phyloP scores from a whole-genome alignment of 257 asterid genomes.

The Solanum clarkiae region DNA sequence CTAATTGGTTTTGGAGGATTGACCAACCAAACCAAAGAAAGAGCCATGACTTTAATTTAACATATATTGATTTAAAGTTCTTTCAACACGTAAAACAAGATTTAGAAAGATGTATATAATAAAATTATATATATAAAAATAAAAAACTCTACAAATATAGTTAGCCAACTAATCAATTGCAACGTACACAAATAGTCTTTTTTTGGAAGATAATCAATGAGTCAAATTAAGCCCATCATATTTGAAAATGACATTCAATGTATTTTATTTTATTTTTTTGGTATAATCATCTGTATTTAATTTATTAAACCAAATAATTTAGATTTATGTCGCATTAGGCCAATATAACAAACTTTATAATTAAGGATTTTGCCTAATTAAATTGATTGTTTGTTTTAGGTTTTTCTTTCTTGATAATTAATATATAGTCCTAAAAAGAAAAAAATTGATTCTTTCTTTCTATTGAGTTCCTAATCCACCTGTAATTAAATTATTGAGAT shows the following conservation, averaged over 20 bases:
- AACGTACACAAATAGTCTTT: background rate
- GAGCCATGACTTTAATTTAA: background rate
- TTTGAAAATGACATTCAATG: background rate
- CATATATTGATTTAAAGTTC: background rate
- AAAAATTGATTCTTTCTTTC: background rate
- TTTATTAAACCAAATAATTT: background rate
- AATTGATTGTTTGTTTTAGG: background rate
- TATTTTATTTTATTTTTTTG: no score
- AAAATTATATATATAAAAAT: background rate
- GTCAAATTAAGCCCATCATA: background rate
- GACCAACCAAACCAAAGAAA: constrained; percentile 19
- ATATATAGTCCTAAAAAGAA: background rate
- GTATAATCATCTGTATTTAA: background rate
- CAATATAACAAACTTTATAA: background rate
- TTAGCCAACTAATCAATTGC: background rate
- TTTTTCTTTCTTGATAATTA: background rate
- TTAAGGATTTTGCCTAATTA: background rate
- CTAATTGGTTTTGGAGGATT: constrained; percentile 5
- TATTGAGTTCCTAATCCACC: background rate
- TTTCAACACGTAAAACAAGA: constrained; percentile 2
- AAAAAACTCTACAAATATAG: background rate
- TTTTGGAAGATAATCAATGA: background rate
- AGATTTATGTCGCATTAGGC: background rate
- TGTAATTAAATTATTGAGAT: background rate
- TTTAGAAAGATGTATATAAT: background rate